Evolutionary conservation across 2,329 filamentous ascomycete genomes (phyloP).

Genomic region (Penicillium sp.): DNA sequence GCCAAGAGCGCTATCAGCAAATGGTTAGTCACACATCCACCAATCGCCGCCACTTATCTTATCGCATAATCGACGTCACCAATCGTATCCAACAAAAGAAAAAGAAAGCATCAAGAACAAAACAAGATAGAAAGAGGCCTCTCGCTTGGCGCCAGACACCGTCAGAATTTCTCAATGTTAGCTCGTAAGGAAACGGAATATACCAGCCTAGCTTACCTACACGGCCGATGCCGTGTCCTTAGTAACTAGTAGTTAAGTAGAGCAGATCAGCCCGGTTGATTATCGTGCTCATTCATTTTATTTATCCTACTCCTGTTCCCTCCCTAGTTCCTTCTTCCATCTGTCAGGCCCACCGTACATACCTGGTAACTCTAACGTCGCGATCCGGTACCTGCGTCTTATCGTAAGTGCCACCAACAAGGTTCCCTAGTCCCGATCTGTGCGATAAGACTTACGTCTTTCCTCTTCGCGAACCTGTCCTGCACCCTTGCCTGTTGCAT

Average conservation of each 20-base stretch:
- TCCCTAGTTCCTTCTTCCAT: background rate
- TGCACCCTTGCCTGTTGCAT: background rate
- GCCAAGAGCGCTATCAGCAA: conserved; percentile 27
- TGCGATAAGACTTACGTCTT: background rate
- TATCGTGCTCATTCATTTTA: background rate
- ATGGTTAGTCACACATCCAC: conserved; percentile 26
- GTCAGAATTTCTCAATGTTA: background rate
- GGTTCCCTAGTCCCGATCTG: background rate
- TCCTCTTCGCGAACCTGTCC: background rate
- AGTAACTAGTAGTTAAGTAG: background rate
- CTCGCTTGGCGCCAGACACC: background rate
- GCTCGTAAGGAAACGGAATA: background rate
- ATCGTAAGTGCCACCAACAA: conserved; percentile 6
- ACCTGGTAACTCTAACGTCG: background rate
- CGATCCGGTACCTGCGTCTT: conserved; percentile 21
- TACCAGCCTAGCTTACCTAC: background rate
- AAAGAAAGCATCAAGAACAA: background rate
- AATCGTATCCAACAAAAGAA: background rate
- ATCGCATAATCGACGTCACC: conserved; percentile 24
- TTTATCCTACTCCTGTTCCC: background rate
- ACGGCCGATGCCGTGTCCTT: background rate
- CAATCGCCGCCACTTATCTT: conserved; percentile 29
- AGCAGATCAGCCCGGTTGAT: background rate
- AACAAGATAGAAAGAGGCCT: conserved; percentile 9
- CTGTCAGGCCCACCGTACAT: background rate